phyloP scores from a whole-genome alignment of 2,329 filamentous ascomycete species.

The Pestalotiopsis sp. region DNA sequence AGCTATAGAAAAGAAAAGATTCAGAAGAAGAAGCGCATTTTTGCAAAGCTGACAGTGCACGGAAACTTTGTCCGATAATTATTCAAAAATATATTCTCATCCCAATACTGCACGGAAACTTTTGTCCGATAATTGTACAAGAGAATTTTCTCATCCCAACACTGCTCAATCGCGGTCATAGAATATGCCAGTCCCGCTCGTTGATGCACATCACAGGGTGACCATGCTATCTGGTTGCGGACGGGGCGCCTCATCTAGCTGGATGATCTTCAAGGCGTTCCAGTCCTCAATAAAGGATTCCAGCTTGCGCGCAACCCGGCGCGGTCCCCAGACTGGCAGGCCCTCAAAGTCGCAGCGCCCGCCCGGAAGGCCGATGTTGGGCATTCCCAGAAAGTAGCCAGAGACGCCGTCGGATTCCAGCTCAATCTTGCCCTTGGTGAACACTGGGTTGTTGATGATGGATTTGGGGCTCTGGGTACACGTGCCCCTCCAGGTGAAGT shows the following conservation, averaged over 20 bases:
- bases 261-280: slow-evolving; percentile 1
- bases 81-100: too few species aligned
- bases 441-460: neutral
- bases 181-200: too few species aligned
- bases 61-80: too few species aligned
- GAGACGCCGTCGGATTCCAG: neutral
- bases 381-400: slow-evolving; percentile 5
- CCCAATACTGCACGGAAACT: too few species aligned
- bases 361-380: neutral
- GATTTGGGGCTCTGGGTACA: neutral
- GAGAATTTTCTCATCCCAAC: too few species aligned
- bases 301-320: slow-evolving; percentile 4
- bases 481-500: slow-evolving; percentile 4
- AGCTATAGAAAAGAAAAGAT: too few species aligned
- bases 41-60: too few species aligned
- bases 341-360: slow-evolving; percentile 4
- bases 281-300: neutral
- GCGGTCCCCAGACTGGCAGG: neutral
- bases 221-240: neutral
- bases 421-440: slow-evolving; percentile 11
- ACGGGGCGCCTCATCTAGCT: neutral
- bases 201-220: neutral
- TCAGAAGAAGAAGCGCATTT: too few species aligned
- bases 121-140: too few species aligned
- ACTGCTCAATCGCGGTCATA: too few species aligned